A percentile compares a stretch with the other conserved stretches of the same genome.
phyloP scores from a whole-genome alignment of 805 yeast species.

The Candida bentonensis region DNA sequence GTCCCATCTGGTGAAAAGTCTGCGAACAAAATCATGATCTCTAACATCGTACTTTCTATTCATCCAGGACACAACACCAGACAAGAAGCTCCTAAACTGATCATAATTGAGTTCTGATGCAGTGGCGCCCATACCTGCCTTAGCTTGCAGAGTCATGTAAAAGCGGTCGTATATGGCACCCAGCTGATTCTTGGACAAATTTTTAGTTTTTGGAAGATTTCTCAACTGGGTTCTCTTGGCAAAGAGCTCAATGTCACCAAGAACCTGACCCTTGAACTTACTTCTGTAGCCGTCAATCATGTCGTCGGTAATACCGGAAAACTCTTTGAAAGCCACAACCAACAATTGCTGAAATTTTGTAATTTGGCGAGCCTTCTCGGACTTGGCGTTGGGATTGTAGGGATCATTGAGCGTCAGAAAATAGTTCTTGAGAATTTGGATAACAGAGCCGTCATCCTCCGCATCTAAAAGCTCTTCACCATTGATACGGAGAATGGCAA shows the following conservation, averaged over 20 bases:
- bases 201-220: slow-evolving; percentile 61
- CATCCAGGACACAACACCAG: slow-evolving; percentile 68
- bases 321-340: slow-evolving; percentile 88
- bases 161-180: slow-evolving; percentile 74
- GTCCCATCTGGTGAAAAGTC: slow-evolving; percentile 65
- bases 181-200: slow-evolving; percentile 42
- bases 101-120: slow-evolving; percentile 60
- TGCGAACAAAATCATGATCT: slow-evolving; percentile 35
- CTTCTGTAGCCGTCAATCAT: slow-evolving; percentile 54
- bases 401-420: slow-evolving; percentile 58
- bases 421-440: slow-evolving; percentile 70
- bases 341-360: slow-evolving; percentile 81
- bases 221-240: slow-evolving; percentile 86
- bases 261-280: slow-evolving; percentile 60
- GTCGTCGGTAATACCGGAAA: slow-evolving; percentile 63
- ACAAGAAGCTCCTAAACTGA: slow-evolving; percentile 59
- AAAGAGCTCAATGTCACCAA: slow-evolving; percentile 75
- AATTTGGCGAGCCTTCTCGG: slow-evolving; percentile 47
- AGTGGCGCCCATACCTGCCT: slow-evolving; percentile 30
- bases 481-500: slow-evolving; percentile 78
- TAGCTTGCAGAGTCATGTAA: slow-evolving; percentile 59
- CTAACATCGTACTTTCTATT: slow-evolving; percentile 18
- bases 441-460: slow-evolving; percentile 86
- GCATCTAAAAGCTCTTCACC: slow-evolving; percentile 71
- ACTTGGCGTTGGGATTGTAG: slow-evolving; percentile 48